phyloP scores from a whole-genome alignment of 129 eudicot genomes.

The Artemisia argyi region DNA sequence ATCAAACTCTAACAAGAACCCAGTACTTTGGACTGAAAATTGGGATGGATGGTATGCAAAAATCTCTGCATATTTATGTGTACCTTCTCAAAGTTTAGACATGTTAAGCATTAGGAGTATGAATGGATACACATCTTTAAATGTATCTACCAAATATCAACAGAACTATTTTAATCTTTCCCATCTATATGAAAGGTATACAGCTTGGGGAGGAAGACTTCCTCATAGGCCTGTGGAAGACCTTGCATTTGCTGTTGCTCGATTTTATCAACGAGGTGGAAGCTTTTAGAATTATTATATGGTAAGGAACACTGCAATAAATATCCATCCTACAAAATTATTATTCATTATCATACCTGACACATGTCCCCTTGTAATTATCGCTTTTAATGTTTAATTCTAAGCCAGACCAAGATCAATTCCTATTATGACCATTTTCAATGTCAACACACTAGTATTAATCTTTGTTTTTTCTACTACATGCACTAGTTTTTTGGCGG shows the following conservation, averaged over 20 bases:
- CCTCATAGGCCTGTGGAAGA: conserved; percentile 96
- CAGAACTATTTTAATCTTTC: neutral
- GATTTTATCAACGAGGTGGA: conserved; percentile 96
- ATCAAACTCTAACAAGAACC: neutral
- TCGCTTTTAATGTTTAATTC: conserved; percentile 8
- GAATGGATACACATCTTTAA: neutral
- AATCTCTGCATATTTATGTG: neutral
- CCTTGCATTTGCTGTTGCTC: conserved; percentile 97
- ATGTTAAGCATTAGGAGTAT: neutral
- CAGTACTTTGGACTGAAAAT: neutral
- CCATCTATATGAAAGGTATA: conserved; percentile 53
- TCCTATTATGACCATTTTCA: neutral
- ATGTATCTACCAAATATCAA: neutral
- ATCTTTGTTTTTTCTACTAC: neutral
- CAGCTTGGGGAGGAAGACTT: conserved; percentile 83
- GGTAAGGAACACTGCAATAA: conserved; percentile 47
- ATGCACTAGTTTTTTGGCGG: neutral
- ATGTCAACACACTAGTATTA: neutral
- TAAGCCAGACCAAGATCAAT: neutral
- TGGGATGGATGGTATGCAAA: neutral
- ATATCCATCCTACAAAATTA: conserved; percentile 14
- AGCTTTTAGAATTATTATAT: conserved; percentile 97
- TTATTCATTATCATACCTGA: neutral
- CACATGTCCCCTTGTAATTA: conserved; percentile 7
- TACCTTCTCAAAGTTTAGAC: neutral